Evolutionary conservation across 768 basidiomycete genomes (phyloP).

Genomic region (Lyophyllum atratum): DNA sequence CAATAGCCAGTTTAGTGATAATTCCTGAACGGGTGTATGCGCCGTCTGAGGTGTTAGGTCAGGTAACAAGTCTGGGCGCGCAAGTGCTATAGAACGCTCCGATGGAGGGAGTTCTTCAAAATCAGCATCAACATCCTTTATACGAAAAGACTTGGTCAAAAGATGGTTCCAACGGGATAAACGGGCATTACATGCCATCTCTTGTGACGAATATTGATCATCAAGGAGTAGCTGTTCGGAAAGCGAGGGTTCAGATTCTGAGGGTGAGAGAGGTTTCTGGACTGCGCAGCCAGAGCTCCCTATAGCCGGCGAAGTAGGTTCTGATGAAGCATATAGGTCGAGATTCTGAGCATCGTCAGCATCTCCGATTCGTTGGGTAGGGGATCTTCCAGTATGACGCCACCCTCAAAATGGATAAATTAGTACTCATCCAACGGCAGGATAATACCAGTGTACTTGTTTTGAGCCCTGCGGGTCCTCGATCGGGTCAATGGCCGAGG

Average conservation of each 20-base stretch:
- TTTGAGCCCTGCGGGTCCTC: neutral
- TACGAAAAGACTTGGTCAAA: too few species aligned
- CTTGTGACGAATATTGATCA: neutral
- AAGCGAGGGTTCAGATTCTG: neutral
- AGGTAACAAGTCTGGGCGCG: neutral
- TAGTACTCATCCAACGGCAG: neutral
- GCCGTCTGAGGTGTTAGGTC: neutral
- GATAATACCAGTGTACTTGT: slow-evolving; percentile 1
- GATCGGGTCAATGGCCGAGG: slow-evolving; percentile 4
- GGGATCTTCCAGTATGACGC: neutral
- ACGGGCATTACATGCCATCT: neutral
- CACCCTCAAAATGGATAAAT: neutral
- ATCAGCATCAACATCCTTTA: neutral
- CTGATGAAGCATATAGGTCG: neutral
- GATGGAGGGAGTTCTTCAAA: neutral
- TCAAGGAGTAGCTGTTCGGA: neutral
- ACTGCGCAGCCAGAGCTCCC: neutral
- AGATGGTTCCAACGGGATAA: neutral
- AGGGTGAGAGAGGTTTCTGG: neutral
- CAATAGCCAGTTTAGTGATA: neutral
- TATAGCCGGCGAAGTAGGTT: neutral
- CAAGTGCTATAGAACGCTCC: neutral
- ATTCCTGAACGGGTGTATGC: neutral
- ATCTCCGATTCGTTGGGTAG: neutral
- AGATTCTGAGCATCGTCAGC: neutral